Percentiles rank a stretch among this genome's conserved stretches.
Evolutionary conservation across 441 rosid genomes (phyloP).

Genomic region (Gossypium davidsonii): DNA sequence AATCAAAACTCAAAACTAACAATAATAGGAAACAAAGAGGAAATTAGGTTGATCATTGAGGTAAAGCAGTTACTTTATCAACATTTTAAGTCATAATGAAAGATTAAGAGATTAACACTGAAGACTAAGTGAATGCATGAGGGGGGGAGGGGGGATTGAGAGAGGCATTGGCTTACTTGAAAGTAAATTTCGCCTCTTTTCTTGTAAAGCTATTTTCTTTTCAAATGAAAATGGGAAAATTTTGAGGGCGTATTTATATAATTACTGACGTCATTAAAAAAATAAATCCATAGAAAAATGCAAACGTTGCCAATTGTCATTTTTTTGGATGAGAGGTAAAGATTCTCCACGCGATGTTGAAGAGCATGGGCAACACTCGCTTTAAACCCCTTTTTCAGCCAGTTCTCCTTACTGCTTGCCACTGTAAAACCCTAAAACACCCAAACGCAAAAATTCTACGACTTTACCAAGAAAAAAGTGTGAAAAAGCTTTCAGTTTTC

Average conservation of each 20-base stretch:
- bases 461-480: not conserved
- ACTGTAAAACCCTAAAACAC: not conserved
- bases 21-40: not conserved
- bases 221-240: not conserved
- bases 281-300: not conserved
- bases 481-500: not conserved
- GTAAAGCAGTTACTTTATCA: not conserved
- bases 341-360: not conserved
- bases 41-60: not conserved
- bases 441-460: not conserved
- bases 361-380: constrained; percentile 3
- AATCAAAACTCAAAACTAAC: not conserved
- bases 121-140: not conserved
- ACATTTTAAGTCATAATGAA: not conserved
- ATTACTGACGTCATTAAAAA: not conserved
- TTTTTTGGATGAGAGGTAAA: not conserved
- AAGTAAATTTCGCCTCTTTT: not conserved
- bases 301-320: not conserved
- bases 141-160: too few species aligned
- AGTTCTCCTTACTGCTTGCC: not conserved
- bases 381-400: not conserved
- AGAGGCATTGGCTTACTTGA: not conserved
- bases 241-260: not conserved
- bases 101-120: not conserved
- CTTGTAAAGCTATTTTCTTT: not conserved